These are phyloP conservation scores for Marasmius sp. DNA, from an alignment of 1,284 basidiomycete genomes.

Conservation along the genomic window DNA sequence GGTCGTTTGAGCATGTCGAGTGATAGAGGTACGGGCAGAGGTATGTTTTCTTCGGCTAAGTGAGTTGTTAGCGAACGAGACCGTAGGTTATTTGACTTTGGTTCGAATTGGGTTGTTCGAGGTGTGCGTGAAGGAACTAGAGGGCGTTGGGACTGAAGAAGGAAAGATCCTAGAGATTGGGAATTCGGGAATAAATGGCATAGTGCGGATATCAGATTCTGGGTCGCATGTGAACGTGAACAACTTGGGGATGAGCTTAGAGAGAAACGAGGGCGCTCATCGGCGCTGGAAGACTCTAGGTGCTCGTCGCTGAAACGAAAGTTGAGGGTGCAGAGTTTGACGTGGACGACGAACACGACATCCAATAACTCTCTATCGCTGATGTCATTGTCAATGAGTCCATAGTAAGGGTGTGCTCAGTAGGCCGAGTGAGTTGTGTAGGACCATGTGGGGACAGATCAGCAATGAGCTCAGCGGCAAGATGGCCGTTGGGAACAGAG, in stretches of 20 bases:
- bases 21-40: neutral
- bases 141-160: constrained; percentile 5
- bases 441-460: neutral
- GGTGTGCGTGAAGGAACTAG: constrained; percentile 19
- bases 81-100: too few relatives aligned
- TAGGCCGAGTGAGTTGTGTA: neutral
- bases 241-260: neutral
- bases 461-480: neutral
- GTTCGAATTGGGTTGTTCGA: constrained; percentile 30
- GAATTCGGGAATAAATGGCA: too few relatives aligned
- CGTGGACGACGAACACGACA: constrained; percentile 14
- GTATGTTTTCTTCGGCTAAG: neutral
- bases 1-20: neutral
- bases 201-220: neutral
- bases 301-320: neutral
- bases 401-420: too few relatives aligned
- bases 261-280: neutral
- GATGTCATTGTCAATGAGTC: too few relatives aligned
- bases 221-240: neutral
- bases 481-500: neutral
- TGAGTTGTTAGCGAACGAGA: too few relatives aligned
- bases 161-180: constrained; percentile 1
- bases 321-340: constrained; percentile 18
- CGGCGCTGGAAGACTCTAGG: too few relatives aligned
- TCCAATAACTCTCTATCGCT: too few relatives aligned